A percentile compares a stretch with the other conserved stretches of the same genome.
phyloP scores from a whole-genome alignment of 306 rosid genomes.

The Lathyrus oleraceus region DNA sequence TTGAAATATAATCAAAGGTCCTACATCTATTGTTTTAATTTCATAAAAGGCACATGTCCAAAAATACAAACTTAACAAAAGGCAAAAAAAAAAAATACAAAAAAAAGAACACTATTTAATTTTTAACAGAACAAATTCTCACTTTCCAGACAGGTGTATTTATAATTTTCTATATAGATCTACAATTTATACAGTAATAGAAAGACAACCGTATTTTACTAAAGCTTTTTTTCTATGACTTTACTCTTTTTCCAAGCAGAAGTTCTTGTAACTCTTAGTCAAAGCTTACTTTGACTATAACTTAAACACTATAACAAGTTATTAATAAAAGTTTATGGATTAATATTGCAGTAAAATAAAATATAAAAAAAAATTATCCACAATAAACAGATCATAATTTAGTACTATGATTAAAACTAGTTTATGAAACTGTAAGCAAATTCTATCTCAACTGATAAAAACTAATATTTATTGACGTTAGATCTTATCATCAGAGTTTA shows the following conservation, averaged over 20 bases:
- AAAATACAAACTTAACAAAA: not conserved
- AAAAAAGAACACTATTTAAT: not conserved
- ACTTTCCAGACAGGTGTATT: conserved; percentile 10
- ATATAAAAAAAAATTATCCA: not conserved
- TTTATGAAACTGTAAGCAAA: no score
- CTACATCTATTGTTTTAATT: conserved; percentile 18
- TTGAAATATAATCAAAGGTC: not conserved
- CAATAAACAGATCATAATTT: not conserved
- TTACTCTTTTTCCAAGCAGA: conserved; percentile 25
- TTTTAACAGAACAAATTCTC: conserved; percentile 18
- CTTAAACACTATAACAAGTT: not conserved
- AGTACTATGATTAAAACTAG: not conserved
- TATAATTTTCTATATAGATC: not conserved
- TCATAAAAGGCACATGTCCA: not conserved
- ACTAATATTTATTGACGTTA: no score
- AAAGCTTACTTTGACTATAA: not conserved
- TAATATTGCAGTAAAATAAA: not conserved
- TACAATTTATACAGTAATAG: conserved; percentile 4
- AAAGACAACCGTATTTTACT: conserved; percentile 29
- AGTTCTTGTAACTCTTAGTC: not conserved
- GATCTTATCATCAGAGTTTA: no score
- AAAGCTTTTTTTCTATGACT: conserved; percentile 29
- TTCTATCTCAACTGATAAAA: no score
- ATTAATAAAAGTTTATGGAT: not conserved
- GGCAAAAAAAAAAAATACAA: not conserved